Evolutionary conservation across 495 filamentous ascomycete genomes (phyloP).

Genomic region (Venustampulla echinocandica): DNA sequence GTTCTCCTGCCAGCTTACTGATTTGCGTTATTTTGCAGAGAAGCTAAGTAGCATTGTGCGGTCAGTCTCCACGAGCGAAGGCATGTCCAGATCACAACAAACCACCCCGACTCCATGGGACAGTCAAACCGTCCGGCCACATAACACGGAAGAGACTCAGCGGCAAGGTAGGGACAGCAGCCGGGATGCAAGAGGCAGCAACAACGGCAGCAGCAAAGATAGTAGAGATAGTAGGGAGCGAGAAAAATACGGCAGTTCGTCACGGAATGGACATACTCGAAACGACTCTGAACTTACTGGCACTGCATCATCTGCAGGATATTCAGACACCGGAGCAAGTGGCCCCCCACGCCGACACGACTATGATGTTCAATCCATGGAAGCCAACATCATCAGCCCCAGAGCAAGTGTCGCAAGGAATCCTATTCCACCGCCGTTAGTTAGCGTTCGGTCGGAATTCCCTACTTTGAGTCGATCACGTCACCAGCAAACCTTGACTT

Average conservation of each 20-base stretch:
- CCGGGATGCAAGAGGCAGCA: conserved; percentile 37
- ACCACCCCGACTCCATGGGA: conserved; percentile 43
- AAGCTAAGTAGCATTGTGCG: conserved; percentile 94
- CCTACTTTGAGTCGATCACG: conserved; percentile 86
- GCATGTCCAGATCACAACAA: conserved; percentile 36
- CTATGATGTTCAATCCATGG: conserved; percentile 95
- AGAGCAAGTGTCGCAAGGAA: conserved; percentile 64
- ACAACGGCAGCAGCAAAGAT: conserved; percentile 32
- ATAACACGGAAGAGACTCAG: conserved; percentile 37
- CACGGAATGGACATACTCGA: conserved; percentile 63
- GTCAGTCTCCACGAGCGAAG: conserved; percentile 63
- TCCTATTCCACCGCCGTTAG: conserved; percentile 81
- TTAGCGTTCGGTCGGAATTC: conserved; percentile 93
- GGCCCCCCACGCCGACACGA: conserved; percentile 68
- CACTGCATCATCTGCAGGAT: conserved; percentile 66
- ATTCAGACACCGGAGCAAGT: conserved; percentile 55
- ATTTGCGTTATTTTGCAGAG: conserved; percentile 43
- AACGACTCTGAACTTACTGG: conserved; percentile 60
- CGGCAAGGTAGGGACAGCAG: conserved; percentile 31
- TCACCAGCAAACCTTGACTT: conserved; percentile 91
- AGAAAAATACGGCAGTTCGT: conserved; percentile 47
- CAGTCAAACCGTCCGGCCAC: conserved; percentile 38
- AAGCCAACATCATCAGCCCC: conserved; percentile 71
- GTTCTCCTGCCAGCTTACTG: conserved; percentile 11
- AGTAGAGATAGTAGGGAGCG: conserved; percentile 37